Evolutionary conservation across 2,329 filamentous ascomycete species (phyloP).

Genomic region (Fusarium subglutinans): DNA sequence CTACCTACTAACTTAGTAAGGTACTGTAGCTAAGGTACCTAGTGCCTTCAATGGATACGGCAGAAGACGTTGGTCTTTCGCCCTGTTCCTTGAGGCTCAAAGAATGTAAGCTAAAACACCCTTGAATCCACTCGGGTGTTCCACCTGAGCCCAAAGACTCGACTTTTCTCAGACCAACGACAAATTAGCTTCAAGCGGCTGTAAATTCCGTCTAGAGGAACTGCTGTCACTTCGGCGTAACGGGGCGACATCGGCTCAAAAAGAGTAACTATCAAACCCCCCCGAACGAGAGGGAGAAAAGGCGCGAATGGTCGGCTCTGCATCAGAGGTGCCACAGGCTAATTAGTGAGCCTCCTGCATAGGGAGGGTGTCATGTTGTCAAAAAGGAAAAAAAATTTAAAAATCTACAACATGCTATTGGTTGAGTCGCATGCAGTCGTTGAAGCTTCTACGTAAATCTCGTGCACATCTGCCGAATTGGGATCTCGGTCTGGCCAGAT

Average conservation of each 20-base stretch:
- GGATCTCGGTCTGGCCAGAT: slow-evolving; percentile 37
- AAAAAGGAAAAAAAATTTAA: not conserved
- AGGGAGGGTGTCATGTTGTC: not conserved
- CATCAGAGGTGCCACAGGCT: not conserved
- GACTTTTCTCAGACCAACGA: slow-evolving; percentile 1
- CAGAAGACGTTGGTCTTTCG: not conserved
- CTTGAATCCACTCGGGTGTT: not conserved
- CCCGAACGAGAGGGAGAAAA: not conserved
- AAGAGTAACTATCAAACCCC: not conserved
- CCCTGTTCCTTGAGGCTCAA: slow-evolving; percentile 2
- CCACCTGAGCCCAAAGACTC: not conserved
- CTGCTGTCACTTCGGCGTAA: not conserved
- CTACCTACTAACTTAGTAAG: no score
- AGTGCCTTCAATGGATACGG: not conserved
- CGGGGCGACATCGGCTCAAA: not conserved
- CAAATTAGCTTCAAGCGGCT: not conserved
- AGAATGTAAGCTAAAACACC: not conserved
- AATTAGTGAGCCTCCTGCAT: not conserved
- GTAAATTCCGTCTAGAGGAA: not conserved
- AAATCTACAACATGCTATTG: slow-evolving; percentile 9
- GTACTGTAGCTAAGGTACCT: not conserved
- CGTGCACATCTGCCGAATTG: slow-evolving; percentile 14
- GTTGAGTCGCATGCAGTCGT: slow-evolving; percentile 1
- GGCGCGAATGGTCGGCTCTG: not conserved
- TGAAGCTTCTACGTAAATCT: slow-evolving; percentile 24